Evolutionary conservation across 2,329 filamentous ascomycete species (phyloP), one percentile per base, ranked within the genome.

Genomic region (Nectriaceae sp.): DNA sequence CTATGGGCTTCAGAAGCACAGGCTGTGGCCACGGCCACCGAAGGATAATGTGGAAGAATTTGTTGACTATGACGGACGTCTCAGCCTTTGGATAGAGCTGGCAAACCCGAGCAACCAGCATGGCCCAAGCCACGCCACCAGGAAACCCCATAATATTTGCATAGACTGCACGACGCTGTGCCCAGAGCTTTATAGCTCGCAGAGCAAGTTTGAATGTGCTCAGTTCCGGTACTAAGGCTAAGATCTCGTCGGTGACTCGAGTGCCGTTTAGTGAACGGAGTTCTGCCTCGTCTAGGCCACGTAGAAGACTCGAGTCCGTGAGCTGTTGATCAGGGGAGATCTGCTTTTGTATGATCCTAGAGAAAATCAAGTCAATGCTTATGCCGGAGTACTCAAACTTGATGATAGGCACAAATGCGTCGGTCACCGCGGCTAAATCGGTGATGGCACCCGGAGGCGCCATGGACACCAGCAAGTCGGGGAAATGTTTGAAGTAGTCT

Each of bases 91-190:
- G 94, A 63, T 97, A 99, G 15, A 99, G 80, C 70, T 99, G 94
- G 69, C 94, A 97, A 36, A 97, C 89, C 55, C 94, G 83, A 43
- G 94, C 94, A 21, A 97, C 92, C 64, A 99, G 81, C 88, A 99
- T 97, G 11, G 93, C 94, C 90, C 93, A 99, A 4, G 94, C 94
- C 35, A 99, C 92, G 71, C 94, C 94, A 60, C 94, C 94, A 2
- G 94, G 94, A 59, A 94, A 99, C 21, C 94, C 94, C 70, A 96
- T 91, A 55, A 97, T 92, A 63, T 97, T 97, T 55, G 90, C 90
- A 66, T 97, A 97, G 40, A 97, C 90, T 20, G 89, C 94, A 52
- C 93, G 88, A 43, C 87, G 84, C 65, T 96, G 90, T 10, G 94
- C 92, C 94, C 94, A 99, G 6, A 99, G 79, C 72, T 99, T 99